Percentiles rank a stretch among this genome's conserved stretches.
These are phyloP conservation scores for Nannochloropsis gaditana DNA, from an alignment of 108 stramenopile genomes.

Conservation along the genomic window DNA sequence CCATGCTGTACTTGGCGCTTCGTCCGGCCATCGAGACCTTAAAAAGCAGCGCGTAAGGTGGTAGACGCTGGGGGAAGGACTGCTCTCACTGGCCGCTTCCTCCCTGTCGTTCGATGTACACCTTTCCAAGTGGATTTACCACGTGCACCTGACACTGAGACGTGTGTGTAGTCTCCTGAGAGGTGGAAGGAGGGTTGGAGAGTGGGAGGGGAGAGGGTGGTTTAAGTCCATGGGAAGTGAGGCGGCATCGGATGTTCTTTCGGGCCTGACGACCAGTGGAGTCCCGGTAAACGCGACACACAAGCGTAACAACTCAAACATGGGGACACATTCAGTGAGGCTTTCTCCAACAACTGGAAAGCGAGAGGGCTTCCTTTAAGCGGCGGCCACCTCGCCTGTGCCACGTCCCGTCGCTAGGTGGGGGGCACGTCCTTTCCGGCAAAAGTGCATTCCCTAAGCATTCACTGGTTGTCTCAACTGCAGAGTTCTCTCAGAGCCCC, in stretches of 20 bases:
- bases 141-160: no score
- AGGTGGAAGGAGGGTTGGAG: not conserved
- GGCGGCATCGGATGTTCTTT: not conserved
- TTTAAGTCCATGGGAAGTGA: not conserved
- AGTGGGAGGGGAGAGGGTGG: slow-evolving; percentile 13
- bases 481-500: no score
- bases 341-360: slow-evolving; percentile 1
- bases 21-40: not conserved
- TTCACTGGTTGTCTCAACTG: not conserved
- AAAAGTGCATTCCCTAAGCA: slow-evolving; percentile 16
- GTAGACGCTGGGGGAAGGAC: no score
- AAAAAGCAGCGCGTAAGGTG: no score
- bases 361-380: not conserved
- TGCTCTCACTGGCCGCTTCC: no score
- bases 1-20: slow-evolving; percentile 12
- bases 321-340: not conserved
- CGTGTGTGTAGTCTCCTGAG: not conserved
- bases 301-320: not conserved
- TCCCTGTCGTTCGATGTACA: no score
- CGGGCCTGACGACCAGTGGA: not conserved
- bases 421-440: not conserved
- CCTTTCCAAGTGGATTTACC: no score
- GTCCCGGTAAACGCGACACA: not conserved
- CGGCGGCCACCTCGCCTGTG: not conserved
- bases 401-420: not conserved